phyloP scores from a whole-genome alignment of 257 asterid genomes.

The Knoxia roxburghii region DNA sequence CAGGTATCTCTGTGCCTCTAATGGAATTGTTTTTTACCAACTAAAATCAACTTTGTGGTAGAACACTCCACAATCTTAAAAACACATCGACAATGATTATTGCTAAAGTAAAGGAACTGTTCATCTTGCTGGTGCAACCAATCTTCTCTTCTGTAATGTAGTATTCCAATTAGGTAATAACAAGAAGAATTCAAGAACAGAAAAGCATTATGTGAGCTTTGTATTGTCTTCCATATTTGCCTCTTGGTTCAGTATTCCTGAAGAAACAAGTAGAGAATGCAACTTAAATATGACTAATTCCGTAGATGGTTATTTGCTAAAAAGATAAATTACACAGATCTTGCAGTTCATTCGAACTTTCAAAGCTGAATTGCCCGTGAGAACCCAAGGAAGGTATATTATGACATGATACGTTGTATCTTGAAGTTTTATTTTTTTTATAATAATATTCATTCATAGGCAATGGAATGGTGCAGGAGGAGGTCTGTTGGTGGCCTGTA shows the following conservation, averaged over 20 bases:
- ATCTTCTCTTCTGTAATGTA: neutral
- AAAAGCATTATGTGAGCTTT: neutral
- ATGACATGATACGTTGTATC: constrained; percentile 1
- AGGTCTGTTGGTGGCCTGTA: constrained; percentile 77
- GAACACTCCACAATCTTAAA: neutral
- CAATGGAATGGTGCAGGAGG: constrained; percentile 34
- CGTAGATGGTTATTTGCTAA: neutral
- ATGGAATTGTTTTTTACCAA: neutral
- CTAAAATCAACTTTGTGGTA: neutral
- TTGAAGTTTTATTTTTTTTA: neutral
- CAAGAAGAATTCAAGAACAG: neutral
- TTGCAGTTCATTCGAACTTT: constrained; percentile 70
- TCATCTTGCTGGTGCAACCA: neutral
- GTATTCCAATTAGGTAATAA: neutral
- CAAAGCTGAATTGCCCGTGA: constrained; percentile 70
- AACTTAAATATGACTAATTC: neutral
- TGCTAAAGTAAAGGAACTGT: neutral
- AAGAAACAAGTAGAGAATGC: neutral
- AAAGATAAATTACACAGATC: constrained; percentile 35
- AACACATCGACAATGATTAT: neutral
- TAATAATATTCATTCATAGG: neutral
- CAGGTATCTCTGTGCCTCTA: constrained; percentile 39
- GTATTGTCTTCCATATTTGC: neutral
- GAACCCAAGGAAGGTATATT: constrained; percentile 42
- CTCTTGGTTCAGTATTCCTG: neutral